Evolutionary conservation across 805 yeast species (phyloP), one percentile per base, ranked within the genome.

Genomic region (Saccharomycopsis microspora): DNA sequence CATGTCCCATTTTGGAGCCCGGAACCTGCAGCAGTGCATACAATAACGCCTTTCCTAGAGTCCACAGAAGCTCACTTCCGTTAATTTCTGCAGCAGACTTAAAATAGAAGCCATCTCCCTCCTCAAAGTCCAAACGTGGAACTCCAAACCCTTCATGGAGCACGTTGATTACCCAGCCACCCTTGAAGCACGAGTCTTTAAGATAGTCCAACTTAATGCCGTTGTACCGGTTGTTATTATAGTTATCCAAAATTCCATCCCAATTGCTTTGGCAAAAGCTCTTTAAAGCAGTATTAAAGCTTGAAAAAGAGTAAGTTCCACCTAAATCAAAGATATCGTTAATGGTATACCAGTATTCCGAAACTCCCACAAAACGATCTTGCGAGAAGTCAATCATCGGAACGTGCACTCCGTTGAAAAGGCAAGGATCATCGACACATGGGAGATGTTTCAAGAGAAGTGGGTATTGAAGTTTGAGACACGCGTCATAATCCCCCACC

Each of bases 291-390:
- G 69, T 74, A 59, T 78, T 82, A 58, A 85, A 87, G 38, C 72
- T 67, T 36, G 74, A 70, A 59, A 80, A 90, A 58, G 85, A 85
- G 61, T 89, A 89, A 48, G 80, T 86, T 9, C 97, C 97, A 3
- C 95, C 90, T 67, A 87, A 73, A 38, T 82, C 78, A 61, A 89
- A 89, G 3, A 90, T 76, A 59, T 90, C 97, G 58, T 88, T 85
- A 3, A 96, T 89, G 0, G 97, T 87, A 61, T 93, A 90, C 97
- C 97, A 93, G 66, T 87, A 93, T 64, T 93, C 98, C 5, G 96
- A 85, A 28, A 90, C 82, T 0, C 98, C 98, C 32, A 93, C 83
- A 64, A 93, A 89, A 57, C 78, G 83, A 57, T 87, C 95, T 43
- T 71, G 71, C 9, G 73, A 71, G 59, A 86, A 87, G 64, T 89